Conservation (phyloP, 2,329 filamentous ascomycete genomes). For the Lachnellula willkommii region DNA sequence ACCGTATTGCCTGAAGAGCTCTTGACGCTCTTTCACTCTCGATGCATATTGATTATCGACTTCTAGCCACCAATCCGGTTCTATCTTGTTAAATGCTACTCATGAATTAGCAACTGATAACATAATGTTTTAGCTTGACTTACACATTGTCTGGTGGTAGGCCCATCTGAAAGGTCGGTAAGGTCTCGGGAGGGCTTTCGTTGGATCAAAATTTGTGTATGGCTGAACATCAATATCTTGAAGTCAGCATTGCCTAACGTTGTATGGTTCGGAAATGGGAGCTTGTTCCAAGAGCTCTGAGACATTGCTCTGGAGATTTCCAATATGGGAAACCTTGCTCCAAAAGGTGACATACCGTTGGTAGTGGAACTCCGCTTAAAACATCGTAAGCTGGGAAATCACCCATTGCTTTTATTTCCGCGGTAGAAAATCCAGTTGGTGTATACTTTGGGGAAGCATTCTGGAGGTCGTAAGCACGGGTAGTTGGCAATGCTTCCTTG, state of each 20-base stretch:
- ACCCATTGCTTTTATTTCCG: constrained; percentile 64
- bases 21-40: constrained; percentile 63
- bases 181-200: constrained; percentile 63
- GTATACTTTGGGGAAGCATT: constrained; percentile 42
- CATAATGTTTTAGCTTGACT: constrained; percentile 30
- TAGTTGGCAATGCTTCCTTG: constrained; percentile 22
- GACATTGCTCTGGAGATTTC: no score
- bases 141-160: constrained; percentile 91
- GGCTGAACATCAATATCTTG: constrained; percentile 32
- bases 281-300: no score
- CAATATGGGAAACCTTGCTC: no score
- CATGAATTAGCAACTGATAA: constrained; percentile 5
- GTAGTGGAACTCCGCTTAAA: constrained; percentile 69
- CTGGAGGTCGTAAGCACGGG: constrained; percentile 23
- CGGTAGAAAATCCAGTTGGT: constrained; percentile 63
- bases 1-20: constrained; percentile 59
- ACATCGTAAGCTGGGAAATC: constrained; percentile 74
- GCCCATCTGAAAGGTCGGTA: constrained; percentile 79
- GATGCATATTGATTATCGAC: constrained; percentile 66
- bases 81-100: constrained; percentile 69
- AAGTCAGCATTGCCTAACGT: no score
- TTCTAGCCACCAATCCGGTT: constrained; percentile 86
- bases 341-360: constrained; percentile 28
- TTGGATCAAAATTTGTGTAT: constrained; percentile 61
- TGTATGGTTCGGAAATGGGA: no score